These are phyloP conservation scores for Mycena indigotica DNA, from an alignment of 768 basidiomycete species.

Conservation along the genomic window DNA sequence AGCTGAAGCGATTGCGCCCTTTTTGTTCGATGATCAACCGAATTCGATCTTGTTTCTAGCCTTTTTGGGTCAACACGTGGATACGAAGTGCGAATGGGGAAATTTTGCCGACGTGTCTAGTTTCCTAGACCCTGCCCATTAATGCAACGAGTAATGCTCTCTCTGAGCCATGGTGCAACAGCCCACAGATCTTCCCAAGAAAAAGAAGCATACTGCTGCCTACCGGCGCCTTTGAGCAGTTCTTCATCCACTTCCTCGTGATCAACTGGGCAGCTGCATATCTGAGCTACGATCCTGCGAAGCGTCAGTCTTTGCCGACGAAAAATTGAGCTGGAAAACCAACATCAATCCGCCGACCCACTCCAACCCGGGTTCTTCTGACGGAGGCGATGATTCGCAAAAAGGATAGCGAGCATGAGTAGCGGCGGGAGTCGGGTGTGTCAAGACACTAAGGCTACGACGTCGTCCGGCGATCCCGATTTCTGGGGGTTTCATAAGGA, in stretches of 20 bases:
- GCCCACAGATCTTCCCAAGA: conserved; percentile 67
- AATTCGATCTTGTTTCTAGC: conserved; percentile 11
- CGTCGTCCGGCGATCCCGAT: conserved; percentile 40
- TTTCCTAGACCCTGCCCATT: conserved; percentile 74
- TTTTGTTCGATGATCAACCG: conserved; percentile 5
- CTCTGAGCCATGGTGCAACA: conserved; percentile 81
- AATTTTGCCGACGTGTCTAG: conserved; percentile 18
- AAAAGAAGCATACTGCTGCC: conserved; percentile 70
- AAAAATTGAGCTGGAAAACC: conserved; percentile 24
- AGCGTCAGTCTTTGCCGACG: not conserved
- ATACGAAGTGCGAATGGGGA: conserved; percentile 5
- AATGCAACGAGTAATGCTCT: conserved; percentile 62
- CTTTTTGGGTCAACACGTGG: conserved; percentile 7
- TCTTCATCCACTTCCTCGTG: conserved; percentile 49
- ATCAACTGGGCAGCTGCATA: conserved; percentile 43
- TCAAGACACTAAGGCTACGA: conserved; percentile 40
- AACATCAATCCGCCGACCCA: conserved; percentile 80
- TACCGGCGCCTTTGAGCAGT: conserved; percentile 47
- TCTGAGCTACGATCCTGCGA: conserved; percentile 61
- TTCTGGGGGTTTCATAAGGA: conserved; percentile 71
- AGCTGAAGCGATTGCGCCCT: conserved; percentile 6
- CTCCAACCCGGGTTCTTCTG: conserved; percentile 60
- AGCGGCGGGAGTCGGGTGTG: conserved; percentile 57
- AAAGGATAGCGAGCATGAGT: conserved; percentile 70
- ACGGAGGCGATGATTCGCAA: conserved; percentile 67